phyloP scores from a whole-genome alignment of 768 basidiomycete species.

The Tricholoma matsutake region DNA sequence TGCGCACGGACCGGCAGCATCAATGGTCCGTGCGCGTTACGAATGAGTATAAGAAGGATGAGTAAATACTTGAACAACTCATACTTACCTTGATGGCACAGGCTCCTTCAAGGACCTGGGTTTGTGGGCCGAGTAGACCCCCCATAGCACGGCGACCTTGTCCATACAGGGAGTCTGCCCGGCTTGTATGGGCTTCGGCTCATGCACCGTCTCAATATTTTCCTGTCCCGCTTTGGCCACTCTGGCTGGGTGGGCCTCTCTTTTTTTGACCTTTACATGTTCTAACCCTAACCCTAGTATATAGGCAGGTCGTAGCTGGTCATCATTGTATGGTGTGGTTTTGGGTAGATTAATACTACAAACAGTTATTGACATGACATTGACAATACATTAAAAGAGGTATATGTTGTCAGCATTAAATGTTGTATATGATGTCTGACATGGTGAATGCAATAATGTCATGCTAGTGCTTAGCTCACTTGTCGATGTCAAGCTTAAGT shows the following conservation, averaged over 20 bases:
- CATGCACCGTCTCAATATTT: conserved; percentile 83
- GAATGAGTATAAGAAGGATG: background rate
- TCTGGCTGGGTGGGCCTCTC: conserved; percentile 5
- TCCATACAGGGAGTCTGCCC: conserved; percentile 49
- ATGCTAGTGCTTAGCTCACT: no score
- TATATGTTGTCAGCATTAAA: no score
- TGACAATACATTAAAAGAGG: no score
- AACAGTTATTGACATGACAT: no score
- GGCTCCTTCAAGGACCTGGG: conserved; percentile 51
- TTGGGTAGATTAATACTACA: no score
- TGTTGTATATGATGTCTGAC: no score
- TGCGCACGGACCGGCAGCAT: background rate
- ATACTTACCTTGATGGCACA: conserved; percentile 70
- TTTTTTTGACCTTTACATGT: background rate
- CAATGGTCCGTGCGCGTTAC: background rate
- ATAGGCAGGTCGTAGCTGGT: no score
- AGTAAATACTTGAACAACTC: conserved; percentile 16
- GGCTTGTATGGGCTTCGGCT: conserved; percentile 70
- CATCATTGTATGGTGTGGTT: no score
- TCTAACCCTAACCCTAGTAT: background rate
- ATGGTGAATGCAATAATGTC: no score
- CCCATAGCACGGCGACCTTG: conserved; percentile 75
- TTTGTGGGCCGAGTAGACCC: conserved; percentile 53
- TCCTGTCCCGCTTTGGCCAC: conserved; percentile 65
- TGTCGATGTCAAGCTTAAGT: no score